A percentile compares a stretch with the other conserved stretches of the same genome.
These are phyloP conservation scores for Leucosporidium yakuticum DNA, from an alignment of 768 basidiomycete species.

Conservation along the genomic window DNA sequence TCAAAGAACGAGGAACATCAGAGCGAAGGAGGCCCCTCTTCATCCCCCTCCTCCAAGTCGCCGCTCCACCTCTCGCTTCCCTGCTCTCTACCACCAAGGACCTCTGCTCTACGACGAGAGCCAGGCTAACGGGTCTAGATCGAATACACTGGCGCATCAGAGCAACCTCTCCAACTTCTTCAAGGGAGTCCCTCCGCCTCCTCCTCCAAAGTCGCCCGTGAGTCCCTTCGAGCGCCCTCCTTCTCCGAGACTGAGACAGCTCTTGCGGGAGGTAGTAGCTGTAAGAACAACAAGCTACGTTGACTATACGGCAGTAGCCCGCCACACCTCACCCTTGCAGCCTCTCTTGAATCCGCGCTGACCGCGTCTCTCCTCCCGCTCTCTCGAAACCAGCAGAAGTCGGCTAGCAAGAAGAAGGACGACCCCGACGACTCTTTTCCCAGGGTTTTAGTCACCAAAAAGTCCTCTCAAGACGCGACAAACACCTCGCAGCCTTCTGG, in stretches of 20 bases:
- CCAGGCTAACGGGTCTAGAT: no score
- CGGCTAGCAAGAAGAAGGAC: background rate
- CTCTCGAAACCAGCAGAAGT: background rate
- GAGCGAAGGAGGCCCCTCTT: no score
- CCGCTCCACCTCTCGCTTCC: no score
- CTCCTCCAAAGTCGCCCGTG: background rate
- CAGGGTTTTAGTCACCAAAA: background rate
- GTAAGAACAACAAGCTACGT: no score
- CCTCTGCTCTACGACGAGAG: no score
- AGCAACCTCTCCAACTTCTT: background rate
- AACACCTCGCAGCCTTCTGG: background rate
- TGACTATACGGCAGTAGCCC: no score
- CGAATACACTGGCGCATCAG: background rate
- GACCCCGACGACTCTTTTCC: background rate
- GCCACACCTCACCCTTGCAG: background rate
- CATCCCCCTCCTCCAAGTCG: no score
- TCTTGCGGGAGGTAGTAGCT: no score
- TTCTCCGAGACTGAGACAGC: no score
- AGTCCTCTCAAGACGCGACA: background rate
- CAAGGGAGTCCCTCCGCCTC: constrained; percentile 4
- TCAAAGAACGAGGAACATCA: no score
- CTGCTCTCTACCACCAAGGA: no score
- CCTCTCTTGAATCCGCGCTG: background rate
- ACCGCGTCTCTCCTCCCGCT: background rate
- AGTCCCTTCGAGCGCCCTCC: no score